These are phyloP conservation scores for Picochlorum sp. DNA, from an alignment of 139 green algal genomes.

Conservation along the genomic window DNA sequence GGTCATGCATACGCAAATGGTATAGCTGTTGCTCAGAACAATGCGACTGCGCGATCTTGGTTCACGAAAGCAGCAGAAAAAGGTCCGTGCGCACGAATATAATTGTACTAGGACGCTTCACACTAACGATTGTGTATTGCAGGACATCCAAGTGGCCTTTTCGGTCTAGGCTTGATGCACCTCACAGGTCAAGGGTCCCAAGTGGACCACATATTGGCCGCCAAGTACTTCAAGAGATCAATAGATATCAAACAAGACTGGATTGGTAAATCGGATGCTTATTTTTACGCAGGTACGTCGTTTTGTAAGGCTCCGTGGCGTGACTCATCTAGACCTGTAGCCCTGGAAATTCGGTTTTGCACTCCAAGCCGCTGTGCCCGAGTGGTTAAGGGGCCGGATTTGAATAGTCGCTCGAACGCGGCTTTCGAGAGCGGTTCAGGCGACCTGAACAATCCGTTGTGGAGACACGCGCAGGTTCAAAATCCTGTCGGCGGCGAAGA, in stretches of 20 bases:
- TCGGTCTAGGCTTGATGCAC: slow-evolving; percentile 86
- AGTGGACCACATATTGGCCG: slow-evolving; percentile 43
- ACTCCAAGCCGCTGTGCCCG: slow-evolving; percentile 24
- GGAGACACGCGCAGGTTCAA: slow-evolving; percentile 41
- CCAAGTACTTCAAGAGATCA: slow-evolving; percentile 45
- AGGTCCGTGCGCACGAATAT: background rate
- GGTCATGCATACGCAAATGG: slow-evolving; percentile 85
- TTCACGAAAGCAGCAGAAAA: slow-evolving; percentile 25
- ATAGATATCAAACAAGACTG: slow-evolving; percentile 17
- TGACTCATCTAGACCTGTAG: background rate
- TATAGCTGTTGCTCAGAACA: slow-evolving; percentile 37
- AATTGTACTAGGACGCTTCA: background rate
- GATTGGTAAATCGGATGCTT: slow-evolving; percentile 43
- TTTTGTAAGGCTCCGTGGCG: background rate
- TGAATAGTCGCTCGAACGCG: slow-evolving; percentile 14
- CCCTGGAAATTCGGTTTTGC: background rate
- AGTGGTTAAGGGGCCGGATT: slow-evolving; percentile 45
- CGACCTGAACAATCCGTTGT: slow-evolving; percentile 26
- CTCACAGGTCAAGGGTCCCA: slow-evolving; percentile 59
- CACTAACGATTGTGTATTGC: background rate
- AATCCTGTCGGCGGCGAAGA: slow-evolving; percentile 34
- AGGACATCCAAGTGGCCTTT: slow-evolving; percentile 42
- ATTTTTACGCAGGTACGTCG: slow-evolving; percentile 60
- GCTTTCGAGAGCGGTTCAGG: background rate
- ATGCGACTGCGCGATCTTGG: slow-evolving; percentile 39